These are phyloP conservation scores for Mimosa bimucronata DNA, from an alignment of 306 rosid genomes.

Conservation along the genomic window DNA sequence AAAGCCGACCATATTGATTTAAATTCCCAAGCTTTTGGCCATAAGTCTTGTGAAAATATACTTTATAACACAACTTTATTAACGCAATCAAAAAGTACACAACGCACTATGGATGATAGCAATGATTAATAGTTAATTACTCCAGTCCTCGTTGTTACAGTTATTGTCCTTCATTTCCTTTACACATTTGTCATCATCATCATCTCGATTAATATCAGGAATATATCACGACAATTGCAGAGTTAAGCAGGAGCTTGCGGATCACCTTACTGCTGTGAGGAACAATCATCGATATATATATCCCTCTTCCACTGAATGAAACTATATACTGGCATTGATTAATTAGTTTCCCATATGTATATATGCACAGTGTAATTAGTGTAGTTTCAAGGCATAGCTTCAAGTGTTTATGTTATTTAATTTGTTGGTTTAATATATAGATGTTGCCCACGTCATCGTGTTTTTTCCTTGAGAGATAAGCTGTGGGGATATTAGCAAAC, in stretches of 20 bases:
- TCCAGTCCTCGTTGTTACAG: no score
- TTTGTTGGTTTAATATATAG: background rate
- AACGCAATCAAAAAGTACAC: background rate
- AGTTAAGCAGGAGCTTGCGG: background rate
- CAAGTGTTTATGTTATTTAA: background rate
- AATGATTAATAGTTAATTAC: background rate
- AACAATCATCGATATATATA: background rate
- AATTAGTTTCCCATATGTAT: background rate
- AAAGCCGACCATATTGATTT: no score
- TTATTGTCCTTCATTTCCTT: background rate
- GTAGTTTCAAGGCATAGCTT: background rate
- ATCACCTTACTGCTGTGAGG: background rate
- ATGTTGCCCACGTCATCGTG: background rate
- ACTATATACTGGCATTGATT: background rate
- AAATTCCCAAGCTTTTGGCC: background rate
- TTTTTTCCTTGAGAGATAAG: background rate
- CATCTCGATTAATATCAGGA: no score
- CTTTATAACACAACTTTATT: background rate
- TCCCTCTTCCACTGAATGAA: background rate
- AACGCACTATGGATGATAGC: background rate
- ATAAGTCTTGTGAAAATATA: no score
- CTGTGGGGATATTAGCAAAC: background rate
- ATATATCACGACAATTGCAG: background rate
- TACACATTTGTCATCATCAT: no score
- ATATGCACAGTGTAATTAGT: background rate